phyloP scores from a whole-genome alignment of 2,329 filamentous ascomycete species.

The Aspergillus luchuensis region DNA sequence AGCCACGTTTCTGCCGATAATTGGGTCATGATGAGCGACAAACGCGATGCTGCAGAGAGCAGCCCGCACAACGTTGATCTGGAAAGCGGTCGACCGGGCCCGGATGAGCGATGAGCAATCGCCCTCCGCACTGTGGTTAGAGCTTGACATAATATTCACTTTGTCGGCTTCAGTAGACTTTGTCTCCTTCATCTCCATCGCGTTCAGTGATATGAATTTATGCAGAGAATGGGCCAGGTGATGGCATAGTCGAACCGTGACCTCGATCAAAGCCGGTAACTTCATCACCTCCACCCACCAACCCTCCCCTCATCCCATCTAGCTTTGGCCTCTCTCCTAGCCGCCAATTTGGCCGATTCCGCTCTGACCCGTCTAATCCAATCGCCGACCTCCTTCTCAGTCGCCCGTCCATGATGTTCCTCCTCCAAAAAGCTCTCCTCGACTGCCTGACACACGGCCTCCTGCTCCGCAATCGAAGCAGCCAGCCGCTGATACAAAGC shows the following conservation, averaged over 20 bases:
- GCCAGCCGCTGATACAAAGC: constrained; percentile 80
- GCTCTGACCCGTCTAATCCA: constrained; percentile 83
- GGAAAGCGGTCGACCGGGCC: constrained; percentile 22
- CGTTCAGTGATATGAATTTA: neutral
- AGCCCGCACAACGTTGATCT: constrained; percentile 18
- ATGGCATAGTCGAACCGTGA: neutral
- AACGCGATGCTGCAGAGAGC: constrained; percentile 1
- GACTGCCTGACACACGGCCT: constrained; percentile 74
- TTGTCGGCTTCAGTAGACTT: too few relatives aligned
- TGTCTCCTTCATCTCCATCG: neutral
- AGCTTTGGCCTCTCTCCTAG: constrained; percentile 82
- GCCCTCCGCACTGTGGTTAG: neutral
- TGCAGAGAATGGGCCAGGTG: neutral
- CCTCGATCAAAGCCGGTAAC: neutral
- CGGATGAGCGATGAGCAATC: constrained; percentile 13
- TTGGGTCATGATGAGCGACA: constrained; percentile 26
- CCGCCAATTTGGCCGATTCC: constrained; percentile 74
- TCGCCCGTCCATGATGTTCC: constrained; percentile 56
- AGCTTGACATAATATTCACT: neutral
- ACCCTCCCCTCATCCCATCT: constrained; percentile 96
- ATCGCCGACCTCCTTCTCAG: constrained; percentile 79
- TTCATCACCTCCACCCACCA: constrained; percentile 76
- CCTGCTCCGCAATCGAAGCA: constrained; percentile 79
- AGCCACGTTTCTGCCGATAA: constrained; percentile 34
- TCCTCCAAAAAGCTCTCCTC: constrained; percentile 91